Evolutionary conservation across 768 basidiomycete genomes (phyloP).

Genomic region (Lactarius evosmus): DNA sequence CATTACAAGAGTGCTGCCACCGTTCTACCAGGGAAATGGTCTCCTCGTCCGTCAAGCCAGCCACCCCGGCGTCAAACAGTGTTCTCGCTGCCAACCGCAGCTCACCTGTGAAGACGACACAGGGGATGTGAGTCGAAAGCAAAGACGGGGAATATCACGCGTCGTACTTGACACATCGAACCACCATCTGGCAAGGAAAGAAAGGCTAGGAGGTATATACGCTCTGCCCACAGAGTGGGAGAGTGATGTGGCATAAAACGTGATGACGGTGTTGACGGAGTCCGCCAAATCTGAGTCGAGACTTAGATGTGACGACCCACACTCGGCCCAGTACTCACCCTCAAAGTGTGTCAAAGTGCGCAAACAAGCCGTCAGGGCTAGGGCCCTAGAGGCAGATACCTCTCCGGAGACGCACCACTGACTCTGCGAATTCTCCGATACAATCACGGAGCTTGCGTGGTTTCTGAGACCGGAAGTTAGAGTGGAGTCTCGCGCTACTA

Average conservation of each 20-base stretch:
- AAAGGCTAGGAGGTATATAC: conserved; percentile 68
- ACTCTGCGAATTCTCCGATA: conserved; percentile 37
- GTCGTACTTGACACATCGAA: conserved; percentile 66
- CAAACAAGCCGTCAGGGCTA: conserved; percentile 65
- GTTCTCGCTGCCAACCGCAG: conserved; percentile 71
- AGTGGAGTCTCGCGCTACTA: background rate
- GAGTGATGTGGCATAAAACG: conserved; percentile 78
- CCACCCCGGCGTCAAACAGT: conserved; percentile 74
- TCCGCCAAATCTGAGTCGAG: conserved; percentile 56
- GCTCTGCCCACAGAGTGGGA: conserved; percentile 53
- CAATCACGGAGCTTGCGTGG: conserved; percentile 44
- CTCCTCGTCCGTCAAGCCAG: conserved; percentile 64
- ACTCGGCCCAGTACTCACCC: conserved; percentile 39
- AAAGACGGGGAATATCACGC: background rate
- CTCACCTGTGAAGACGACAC: conserved; percentile 47
- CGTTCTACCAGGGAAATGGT: conserved; percentile 54
- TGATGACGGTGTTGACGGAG: conserved; percentile 66
- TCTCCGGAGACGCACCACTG: conserved; percentile 73
- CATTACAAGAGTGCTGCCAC: conserved; percentile 63
- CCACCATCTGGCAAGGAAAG: conserved; percentile 72
- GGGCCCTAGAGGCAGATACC: conserved; percentile 64
- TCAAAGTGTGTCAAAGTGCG: conserved; percentile 69
- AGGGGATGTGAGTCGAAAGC: conserved; percentile 9
- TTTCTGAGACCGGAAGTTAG: conserved; percentile 33
- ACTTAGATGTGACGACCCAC: conserved; percentile 1